phyloP scores from a whole-genome alignment of 2,329 filamentous ascomycete species.

The Alternaria hordeiaustralica region DNA sequence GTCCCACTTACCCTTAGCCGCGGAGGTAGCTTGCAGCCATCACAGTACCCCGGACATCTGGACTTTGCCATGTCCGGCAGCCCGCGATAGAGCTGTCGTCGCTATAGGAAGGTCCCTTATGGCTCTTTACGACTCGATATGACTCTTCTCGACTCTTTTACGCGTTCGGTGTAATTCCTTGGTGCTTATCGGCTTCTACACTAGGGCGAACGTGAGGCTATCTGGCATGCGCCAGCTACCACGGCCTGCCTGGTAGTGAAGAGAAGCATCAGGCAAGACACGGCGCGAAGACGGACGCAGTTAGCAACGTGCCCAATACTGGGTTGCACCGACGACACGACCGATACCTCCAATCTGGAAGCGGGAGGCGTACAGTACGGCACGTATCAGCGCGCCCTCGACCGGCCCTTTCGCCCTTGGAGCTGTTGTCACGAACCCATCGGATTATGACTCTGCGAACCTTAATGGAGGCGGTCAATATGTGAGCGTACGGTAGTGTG shows the following conservation, averaged over 20 bases:
- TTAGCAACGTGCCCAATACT: neutral
- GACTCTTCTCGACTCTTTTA: neutral
- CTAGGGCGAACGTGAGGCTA: neutral
- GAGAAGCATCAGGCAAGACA: neutral
- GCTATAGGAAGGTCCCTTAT: neutral
- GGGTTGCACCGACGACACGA: neutral
- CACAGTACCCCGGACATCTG: neutral
- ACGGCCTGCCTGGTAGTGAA: neutral
- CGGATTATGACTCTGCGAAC: neutral
- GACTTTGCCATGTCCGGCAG: neutral
- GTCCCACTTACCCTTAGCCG: constrained; percentile 1
- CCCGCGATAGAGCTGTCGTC: neutral
- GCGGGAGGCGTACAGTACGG: neutral
- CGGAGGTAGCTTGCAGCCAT: neutral
- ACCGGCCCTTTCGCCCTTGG: neutral
- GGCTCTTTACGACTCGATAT: neutral
- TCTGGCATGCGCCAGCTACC: neutral
- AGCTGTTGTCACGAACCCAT: neutral
- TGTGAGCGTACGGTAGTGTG: neutral
- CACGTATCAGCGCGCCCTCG: neutral
- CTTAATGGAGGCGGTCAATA: neutral
- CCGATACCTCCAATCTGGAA: neutral
- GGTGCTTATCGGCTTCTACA: neutral
- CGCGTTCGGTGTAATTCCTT: neutral
- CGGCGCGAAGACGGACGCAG: neutral